Percentiles rank a stretch among this genome's conserved stretches.
phyloP scores from a whole-genome alignment of 2,329 filamentous ascomycete species.

The Aschersonia sp. region DNA sequence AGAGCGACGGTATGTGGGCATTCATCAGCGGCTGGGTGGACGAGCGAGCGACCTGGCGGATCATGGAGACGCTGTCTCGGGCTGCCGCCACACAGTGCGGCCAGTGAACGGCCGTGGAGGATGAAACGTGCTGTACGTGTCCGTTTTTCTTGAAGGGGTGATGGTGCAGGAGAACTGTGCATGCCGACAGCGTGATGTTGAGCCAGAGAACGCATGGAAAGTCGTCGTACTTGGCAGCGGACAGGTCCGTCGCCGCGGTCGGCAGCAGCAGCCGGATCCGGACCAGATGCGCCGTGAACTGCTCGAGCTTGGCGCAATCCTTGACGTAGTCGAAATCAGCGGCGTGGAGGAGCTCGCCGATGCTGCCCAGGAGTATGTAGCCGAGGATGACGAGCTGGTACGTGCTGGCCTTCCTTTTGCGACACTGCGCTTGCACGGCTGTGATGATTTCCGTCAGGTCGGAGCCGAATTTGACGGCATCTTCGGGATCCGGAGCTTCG shows the following conservation, averaged over 20 bases:
- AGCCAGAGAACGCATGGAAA: conserved; percentile 9
- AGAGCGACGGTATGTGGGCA: conserved; percentile 8
- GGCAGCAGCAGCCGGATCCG: conserved; percentile 10
- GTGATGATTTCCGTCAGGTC: conserved; percentile 8
- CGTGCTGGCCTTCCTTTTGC: conserved; percentile 3
- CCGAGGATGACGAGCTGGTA: conserved; percentile 10
- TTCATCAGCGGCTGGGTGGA: conserved; percentile 6
- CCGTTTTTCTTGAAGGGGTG: conserved; percentile 4
- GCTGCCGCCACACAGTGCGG: conserved; percentile 10
- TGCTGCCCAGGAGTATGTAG: conserved; percentile 9
- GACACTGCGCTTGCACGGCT: conserved; percentile 4
- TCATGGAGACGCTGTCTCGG: conserved; percentile 5
- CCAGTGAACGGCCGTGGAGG: conserved; percentile 6
- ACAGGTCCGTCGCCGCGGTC: conserved; percentile 8
- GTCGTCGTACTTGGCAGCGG: conserved; percentile 6
- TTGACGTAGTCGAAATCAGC: conserved; percentile 5
- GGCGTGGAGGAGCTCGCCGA: conserved; percentile 8
- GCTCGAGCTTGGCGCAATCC: not conserved
- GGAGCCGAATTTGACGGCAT: conserved; percentile 1
- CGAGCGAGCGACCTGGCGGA: conserved; percentile 8
- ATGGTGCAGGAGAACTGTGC: conserved; percentile 10
- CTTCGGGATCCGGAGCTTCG: too few species aligned
- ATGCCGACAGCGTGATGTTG: conserved; percentile 5
- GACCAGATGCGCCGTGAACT: conserved; percentile 1
- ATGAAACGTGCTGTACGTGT: not conserved